phyloP scores from a whole-genome alignment of 352 stramenopile species.

The Globisporangium sylvaticum region DNA sequence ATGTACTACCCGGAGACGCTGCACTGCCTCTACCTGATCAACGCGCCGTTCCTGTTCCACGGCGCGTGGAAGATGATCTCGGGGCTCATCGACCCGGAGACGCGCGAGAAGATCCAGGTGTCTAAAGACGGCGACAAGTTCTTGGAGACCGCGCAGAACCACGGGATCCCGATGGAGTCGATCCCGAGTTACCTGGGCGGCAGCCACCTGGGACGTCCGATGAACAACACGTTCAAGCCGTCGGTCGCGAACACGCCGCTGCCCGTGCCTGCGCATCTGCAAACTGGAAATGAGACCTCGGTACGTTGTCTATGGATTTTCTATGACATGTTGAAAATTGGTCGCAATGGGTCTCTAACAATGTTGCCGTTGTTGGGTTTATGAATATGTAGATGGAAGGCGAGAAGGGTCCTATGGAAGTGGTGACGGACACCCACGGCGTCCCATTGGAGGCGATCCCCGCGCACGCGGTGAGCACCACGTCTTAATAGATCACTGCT shows the following conservation, averaged over 20 bases:
- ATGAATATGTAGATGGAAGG: neutral
- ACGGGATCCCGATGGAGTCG: conserved; percentile 56
- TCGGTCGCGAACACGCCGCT: conserved; percentile 53
- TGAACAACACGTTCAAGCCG: conserved; percentile 69
- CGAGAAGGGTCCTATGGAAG: conserved; percentile 5
- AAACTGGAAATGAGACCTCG: neutral
- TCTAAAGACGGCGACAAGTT: conserved; percentile 68
- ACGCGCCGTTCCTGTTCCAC: conserved; percentile 80
- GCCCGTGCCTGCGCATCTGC: conserved; percentile 23
- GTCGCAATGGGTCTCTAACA: neutral
- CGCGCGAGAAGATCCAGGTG: conserved; percentile 82
- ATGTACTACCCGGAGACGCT: conserved; percentile 82
- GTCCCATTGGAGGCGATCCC: neutral
- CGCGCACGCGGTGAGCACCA: neutral
- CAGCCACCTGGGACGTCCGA: conserved; percentile 40
- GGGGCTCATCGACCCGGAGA: conserved; percentile 62
- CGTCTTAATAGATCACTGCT: too few species aligned
- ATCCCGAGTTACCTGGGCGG: conserved; percentile 62
- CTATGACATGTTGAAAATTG: neutral
- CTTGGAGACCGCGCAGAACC: conserved; percentile 46
- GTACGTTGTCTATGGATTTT: neutral
- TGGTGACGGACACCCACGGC: neutral
- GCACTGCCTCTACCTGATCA: conserved; percentile 74
- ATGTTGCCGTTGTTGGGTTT: neutral
- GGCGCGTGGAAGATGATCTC: conserved; percentile 81